These are phyloP conservation scores for Botrytis cinerea DNA, from an alignment of 2,329 filamentous ascomycete species.

Conservation along the genomic window DNA sequence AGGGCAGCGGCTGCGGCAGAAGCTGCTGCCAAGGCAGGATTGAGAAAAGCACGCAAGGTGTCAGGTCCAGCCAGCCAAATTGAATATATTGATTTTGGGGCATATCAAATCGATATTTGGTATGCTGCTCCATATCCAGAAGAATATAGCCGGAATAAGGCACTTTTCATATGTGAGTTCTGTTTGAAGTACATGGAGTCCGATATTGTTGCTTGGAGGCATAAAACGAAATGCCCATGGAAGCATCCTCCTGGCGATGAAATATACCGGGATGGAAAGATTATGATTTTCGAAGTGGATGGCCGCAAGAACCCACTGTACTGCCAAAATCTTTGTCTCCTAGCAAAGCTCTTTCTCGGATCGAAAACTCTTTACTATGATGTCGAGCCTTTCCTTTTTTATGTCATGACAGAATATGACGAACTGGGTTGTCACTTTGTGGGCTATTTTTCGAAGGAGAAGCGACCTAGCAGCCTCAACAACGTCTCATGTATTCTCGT, in stretches of 20 bases:
- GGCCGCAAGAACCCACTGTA: slow-evolving; percentile 97
- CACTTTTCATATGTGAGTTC: slow-evolving; percentile 99
- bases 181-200: slow-evolving; percentile 99
- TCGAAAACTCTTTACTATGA: slow-evolving; percentile 99
- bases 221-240: slow-evolving; percentile 94
- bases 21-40: slow-evolving; percentile 64
- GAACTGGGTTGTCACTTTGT: slow-evolving; percentile 93
- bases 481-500: slow-evolving; percentile 98
- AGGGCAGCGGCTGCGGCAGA: slow-evolving; percentile 64
- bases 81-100: slow-evolving; percentile 97
- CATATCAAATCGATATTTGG: slow-evolving; percentile 98
- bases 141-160: slow-evolving; percentile 94
- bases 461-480: slow-evolving; percentile 89
- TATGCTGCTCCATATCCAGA: slow-evolving; percentile 98
- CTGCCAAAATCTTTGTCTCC: slow-evolving; percentile 93
- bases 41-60: slow-evolving; percentile 70
- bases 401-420: slow-evolving; percentile 93
- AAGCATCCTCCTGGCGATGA: slow-evolving; percentile 98
- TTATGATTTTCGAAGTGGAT: slow-evolving; percentile 97
- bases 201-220: slow-evolving; percentile 95
- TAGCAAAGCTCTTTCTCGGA: slow-evolving; percentile 96
- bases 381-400: slow-evolving; percentile 95
- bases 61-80: slow-evolving; percentile 93
- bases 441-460: slow-evolving; percentile 99
- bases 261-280: slow-evolving; percentile 87